These are phyloP conservation scores for Vigna mungo DNA, from an alignment of 306 rosid genomes.

Conservation along the genomic window DNA sequence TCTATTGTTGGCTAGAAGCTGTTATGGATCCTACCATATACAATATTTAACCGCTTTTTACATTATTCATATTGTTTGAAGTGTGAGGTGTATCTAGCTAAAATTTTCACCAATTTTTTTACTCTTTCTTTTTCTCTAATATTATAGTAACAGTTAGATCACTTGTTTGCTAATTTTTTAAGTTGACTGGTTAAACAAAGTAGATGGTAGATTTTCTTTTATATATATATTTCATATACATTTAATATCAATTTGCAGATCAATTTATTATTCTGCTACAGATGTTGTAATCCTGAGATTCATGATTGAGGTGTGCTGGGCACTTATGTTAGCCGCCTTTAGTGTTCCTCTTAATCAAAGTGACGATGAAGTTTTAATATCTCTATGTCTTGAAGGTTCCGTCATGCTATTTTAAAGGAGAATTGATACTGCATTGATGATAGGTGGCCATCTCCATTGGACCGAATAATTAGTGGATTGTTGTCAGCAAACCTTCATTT, in stretches of 20 bases:
- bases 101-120: conserved; percentile 5
- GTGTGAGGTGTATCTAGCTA: conserved; percentile 36
- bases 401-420: conserved; percentile 60
- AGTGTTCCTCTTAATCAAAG: conserved; percentile 99
- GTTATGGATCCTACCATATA: no score
- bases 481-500: no score
- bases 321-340: conserved; percentile 99
- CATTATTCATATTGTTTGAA: no score
- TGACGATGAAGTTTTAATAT: conserved; percentile 89
- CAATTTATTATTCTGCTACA: conserved; percentile 95
- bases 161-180: conserved; percentile 31
- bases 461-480: no score
- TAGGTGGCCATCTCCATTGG: no score
- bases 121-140: neutral
- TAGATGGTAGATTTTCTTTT: neutral
- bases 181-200: conserved; percentile 6
- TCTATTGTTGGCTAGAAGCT: no score
- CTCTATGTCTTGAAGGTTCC: conserved; percentile 94
- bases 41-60: no score
- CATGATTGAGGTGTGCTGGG: conserved; percentile 99
- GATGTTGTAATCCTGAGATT: conserved; percentile 92
- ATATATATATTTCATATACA: conserved; percentile 10
- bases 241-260: conserved; percentile 66
- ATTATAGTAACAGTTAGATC: neutral
- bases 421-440: no score